These are phyloP conservation scores for Aureobasidium sp. DNA, from an alignment of 2,329 filamentous ascomycete species.

Conservation along the genomic window DNA sequence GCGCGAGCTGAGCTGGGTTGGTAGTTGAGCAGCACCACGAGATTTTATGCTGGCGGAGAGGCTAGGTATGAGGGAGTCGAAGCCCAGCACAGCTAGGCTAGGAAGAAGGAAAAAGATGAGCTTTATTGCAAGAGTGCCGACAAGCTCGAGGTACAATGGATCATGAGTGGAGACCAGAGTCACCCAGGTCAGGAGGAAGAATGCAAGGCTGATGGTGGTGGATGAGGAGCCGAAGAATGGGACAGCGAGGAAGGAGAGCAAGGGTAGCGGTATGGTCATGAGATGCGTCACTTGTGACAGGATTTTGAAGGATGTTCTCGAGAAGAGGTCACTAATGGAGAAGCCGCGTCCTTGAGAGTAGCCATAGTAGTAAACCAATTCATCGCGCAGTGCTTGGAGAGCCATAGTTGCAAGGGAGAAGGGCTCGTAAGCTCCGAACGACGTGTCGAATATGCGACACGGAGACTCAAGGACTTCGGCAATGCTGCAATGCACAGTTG, in stretches of 20 bases:
- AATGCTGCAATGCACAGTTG: not conserved
- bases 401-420: conserved; percentile 7
- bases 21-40: conserved; percentile 49
- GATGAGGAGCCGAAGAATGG: conserved; percentile 68
- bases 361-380: conserved; percentile 24
- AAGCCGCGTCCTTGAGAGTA: conserved; percentile 27
- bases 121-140: conserved; percentile 62
- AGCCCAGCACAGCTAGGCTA: conserved; percentile 62
- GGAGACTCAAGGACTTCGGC: not conserved
- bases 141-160: conserved; percentile 66
- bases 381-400: conserved; percentile 23
- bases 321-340: conserved; percentile 22
- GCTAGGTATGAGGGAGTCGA: conserved; percentile 65
- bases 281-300: conserved; percentile 26
- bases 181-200: conserved; percentile 87
- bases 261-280: conserved; percentile 31
- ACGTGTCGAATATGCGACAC: not conserved
- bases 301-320: conserved; percentile 22
- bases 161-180: conserved; percentile 73
- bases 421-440: not conserved
- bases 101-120: conserved; percentile 66
- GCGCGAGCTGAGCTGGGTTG: conserved; percentile 35
- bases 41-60: conserved; percentile 63
- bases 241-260: conserved; percentile 60
- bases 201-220: conserved; percentile 75